A percentile compares a stretch with the other conserved stretches of the same genome.
Conservation (phyloP, 345 rosid species). For the Triadica sebifera region DNA sequence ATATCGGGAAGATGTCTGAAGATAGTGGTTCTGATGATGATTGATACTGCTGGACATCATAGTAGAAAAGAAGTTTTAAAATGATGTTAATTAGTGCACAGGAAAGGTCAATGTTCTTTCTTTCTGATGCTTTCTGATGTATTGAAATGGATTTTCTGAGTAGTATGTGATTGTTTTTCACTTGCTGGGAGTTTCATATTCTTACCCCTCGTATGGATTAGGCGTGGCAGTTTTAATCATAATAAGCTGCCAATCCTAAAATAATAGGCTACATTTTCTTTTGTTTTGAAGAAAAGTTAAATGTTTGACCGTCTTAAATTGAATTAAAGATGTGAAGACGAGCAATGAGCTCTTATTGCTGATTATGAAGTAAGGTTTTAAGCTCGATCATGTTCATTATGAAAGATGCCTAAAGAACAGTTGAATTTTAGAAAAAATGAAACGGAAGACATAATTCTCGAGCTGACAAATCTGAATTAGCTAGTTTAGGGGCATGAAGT, state of each 20-base stretch:
- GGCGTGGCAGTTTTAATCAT: not conserved
- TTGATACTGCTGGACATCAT: constrained; percentile 20
- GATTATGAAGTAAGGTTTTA: too few relatives aligned
- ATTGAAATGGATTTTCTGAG: not conserved
- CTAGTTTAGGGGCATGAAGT: too few relatives aligned
- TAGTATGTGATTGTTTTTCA: not conserved
- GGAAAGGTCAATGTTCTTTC: not conserved
- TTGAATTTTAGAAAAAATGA: too few relatives aligned
- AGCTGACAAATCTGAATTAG: too few relatives aligned
- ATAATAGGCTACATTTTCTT: too few relatives aligned
- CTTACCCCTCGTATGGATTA: not conserved
- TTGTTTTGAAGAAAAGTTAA: too few relatives aligned
- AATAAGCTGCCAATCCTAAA: not conserved
- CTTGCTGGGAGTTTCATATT: not conserved
- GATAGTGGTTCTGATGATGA: constrained; percentile 60
- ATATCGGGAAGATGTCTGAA: constrained; percentile 45
- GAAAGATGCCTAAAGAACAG: too few relatives aligned
- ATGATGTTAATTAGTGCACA: not conserved
- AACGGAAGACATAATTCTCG: too few relatives aligned
- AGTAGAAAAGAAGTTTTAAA: not conserved
- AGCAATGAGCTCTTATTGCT: too few relatives aligned
- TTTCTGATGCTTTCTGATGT: not conserved
- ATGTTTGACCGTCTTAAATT: too few relatives aligned
- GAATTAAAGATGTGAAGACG: too few relatives aligned
- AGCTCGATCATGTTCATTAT: too few relatives aligned